Base-by-base conservation (phyloP, 176 grass and related monocot genomes). In the Cocos nucifera region DNA sequence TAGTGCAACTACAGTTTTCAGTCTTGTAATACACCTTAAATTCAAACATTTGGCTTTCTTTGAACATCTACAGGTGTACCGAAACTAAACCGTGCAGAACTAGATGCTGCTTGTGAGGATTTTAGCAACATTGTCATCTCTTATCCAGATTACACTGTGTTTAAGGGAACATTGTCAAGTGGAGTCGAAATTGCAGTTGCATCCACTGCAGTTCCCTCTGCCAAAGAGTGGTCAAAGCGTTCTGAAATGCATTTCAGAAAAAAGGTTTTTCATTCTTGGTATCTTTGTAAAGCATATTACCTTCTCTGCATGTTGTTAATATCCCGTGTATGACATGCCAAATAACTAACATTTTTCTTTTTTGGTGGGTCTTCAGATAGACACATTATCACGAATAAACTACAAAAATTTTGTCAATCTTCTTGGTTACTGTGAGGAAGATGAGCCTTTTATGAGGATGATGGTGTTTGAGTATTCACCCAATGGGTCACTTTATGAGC, bases 321-420 rank as follows among this genome's bases (percentile, higher is more conserved):
- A 22, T 22, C 22, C 12, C 15, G 3, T 56, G 5, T 12, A 56
- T 56, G 19, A 24, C 20, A 39, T 76, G 17, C 71, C 63, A 64
- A 24, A 55, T 56, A 63, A 23, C n/a, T 16, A 22, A 73, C 50
- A 22, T 28, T 5, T 62, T 64, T 44, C 14, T 44, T 6, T 19
- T 67, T 55, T 21, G 23, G 50, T 79, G 50, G 71, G 81, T 64
- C 66, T 76, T 59, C 77, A 98, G 94, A 83, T 93, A 86, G 94
- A 92, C 53, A 75, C 73, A 9, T 79, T 93, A 21, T 98, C 94
- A n/a, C 74, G 79, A 29, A 81, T 98, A 71, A 98, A 98, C 80
- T 88, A 98, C 77, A 98, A 98, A 71, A 98, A 98, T 60, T 98
- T 89, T 75, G 78, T 98, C 56, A 98, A 82, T 77, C 74, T 98